Conservation (phyloP, 306 rosid genomes). For the Benincasa hispida region DNA sequence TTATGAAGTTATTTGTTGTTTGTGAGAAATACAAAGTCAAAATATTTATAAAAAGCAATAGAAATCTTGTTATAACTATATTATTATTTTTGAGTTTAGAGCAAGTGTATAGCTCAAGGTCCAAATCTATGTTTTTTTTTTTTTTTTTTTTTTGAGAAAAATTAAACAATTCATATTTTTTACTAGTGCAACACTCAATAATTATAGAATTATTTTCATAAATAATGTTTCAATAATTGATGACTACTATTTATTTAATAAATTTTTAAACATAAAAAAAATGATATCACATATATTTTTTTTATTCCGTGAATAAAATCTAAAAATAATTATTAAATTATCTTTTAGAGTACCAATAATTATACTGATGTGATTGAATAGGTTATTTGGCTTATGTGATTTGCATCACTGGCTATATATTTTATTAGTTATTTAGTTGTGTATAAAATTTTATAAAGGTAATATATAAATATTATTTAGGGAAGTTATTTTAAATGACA, state of each 20-base stretch:
- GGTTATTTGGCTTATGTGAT: neutral
- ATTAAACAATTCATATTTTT: neutral
- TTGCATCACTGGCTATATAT: neutral
- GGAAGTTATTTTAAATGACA: too few relatives aligned
- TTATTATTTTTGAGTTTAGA: neutral
- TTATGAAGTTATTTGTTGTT: too few relatives aligned
- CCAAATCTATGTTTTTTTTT: neutral
- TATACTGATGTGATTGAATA: neutral
- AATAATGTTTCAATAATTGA: neutral
- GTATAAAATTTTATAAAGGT: too few relatives aligned
- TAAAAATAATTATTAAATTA: neutral
- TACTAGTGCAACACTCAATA: neutral
- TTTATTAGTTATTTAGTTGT: neutral
- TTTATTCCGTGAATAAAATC: neutral
- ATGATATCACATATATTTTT: neutral
- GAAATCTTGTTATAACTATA: too few relatives aligned
- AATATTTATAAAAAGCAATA: neutral
- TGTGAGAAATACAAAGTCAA: too few relatives aligned
- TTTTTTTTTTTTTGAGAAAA: too few relatives aligned
- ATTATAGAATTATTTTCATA: neutral
- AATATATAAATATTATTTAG: too few relatives aligned
- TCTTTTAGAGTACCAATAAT: neutral
- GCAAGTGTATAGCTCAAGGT: neutral
- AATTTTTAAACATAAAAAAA: neutral
- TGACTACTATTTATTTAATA: neutral